Evolutionary conservation across 2,329 filamentous ascomycete genomes (phyloP).

Genomic region (Acephala macrosclerotiorum): DNA sequence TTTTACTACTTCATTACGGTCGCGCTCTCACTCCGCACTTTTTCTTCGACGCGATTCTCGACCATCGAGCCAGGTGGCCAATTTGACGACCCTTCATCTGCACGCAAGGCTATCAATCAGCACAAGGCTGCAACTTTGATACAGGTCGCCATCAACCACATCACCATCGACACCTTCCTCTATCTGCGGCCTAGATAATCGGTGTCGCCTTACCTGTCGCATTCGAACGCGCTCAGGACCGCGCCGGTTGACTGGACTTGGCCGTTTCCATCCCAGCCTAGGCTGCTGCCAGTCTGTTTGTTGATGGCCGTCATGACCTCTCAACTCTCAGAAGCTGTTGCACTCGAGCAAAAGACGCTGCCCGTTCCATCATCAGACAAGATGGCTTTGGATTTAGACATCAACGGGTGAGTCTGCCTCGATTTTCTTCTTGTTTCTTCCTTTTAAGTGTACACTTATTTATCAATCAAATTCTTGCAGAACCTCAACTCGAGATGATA

Average conservation of each 20-base stretch:
- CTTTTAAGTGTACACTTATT: slow-evolving; percentile 41
- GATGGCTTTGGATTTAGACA: slow-evolving; percentile 59
- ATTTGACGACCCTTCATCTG: slow-evolving; percentile 13
- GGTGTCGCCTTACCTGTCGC: slow-evolving; percentile 29
- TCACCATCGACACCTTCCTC: not conserved
- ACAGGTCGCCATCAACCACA: slow-evolving; percentile 10
- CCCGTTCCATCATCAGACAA: slow-evolving; percentile 54
- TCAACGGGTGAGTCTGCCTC: slow-evolving; percentile 65
- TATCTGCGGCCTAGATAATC: slow-evolving; percentile 12
- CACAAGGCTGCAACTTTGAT: slow-evolving; percentile 29
- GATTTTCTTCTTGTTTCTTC: slow-evolving; percentile 38
- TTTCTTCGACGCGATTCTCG: slow-evolving; percentile 25
- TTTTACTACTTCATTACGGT: not conserved
- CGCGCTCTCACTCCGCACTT: slow-evolving; percentile 6
- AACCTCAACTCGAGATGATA: slow-evolving; percentile 42
- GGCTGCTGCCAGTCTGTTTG: slow-evolving; percentile 40
- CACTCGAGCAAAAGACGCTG: slow-evolving; percentile 58
- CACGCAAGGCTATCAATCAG: slow-evolving; percentile 23
- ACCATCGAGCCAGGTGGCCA: slow-evolving; percentile 21
- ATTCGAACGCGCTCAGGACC: slow-evolving; percentile 12
- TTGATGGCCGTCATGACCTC: slow-evolving; percentile 63
- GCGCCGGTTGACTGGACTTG: slow-evolving; percentile 19
- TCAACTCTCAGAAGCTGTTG: slow-evolving; percentile 45
- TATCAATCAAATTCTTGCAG: slow-evolving; percentile 44
- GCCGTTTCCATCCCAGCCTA: slow-evolving; percentile 8